Percentiles rank a stretch among this genome's conserved stretches.
phyloP scores from a whole-genome alignment of 495 filamentous ascomycete genomes.

The Patellaria atrata region DNA sequence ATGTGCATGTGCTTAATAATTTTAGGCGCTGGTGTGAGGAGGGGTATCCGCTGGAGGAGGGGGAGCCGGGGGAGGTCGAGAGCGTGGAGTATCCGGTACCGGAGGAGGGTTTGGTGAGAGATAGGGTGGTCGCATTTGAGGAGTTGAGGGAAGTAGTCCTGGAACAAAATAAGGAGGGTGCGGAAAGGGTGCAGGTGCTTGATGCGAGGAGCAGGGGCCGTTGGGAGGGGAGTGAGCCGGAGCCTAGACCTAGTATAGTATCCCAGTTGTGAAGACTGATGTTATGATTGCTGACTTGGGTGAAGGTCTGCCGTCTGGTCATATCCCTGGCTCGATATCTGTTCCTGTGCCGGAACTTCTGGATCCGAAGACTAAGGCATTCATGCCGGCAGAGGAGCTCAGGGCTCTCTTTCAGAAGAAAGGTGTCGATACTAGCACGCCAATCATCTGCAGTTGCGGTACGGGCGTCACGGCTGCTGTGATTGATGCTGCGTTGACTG shows the following conservation, averaged over 20 bases:
- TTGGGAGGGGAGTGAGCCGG: slow-evolving; percentile 70
- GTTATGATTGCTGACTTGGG: background rate
- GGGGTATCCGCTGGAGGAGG: slow-evolving; percentile 64
- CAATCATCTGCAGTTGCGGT: slow-evolving; percentile 80
- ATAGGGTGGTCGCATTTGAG: slow-evolving; percentile 54
- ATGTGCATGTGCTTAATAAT: slow-evolving; percentile 85
- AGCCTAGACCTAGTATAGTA: slow-evolving; percentile 54
- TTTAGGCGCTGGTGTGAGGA: slow-evolving; percentile 80
- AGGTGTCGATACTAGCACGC: slow-evolving; percentile 64
- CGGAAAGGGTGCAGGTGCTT: slow-evolving; percentile 69
- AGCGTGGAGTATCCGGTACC: slow-evolving; percentile 42
- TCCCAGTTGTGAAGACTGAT: background rate
- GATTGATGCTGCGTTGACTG: slow-evolving; percentile 71
- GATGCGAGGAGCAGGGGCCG: slow-evolving; percentile 73
- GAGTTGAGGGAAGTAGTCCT: slow-evolving; percentile 63
- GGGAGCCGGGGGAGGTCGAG: slow-evolving; percentile 39
- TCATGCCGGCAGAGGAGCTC: slow-evolving; percentile 58
- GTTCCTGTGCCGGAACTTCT: slow-evolving; percentile 68
- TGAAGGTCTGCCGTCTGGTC: slow-evolving; percentile 62
- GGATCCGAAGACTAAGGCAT: slow-evolving; percentile 65
- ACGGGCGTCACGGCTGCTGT: slow-evolving; percentile 92
- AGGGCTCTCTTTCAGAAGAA: slow-evolving; percentile 59
- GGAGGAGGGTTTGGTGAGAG: slow-evolving; percentile 36
- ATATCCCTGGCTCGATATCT: slow-evolving; percentile 78
- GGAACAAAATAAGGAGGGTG: slow-evolving; percentile 63